These are phyloP conservation scores for Marvania coccoides DNA, from an alignment of 139 green algal species.

Conservation along the genomic window DNA sequence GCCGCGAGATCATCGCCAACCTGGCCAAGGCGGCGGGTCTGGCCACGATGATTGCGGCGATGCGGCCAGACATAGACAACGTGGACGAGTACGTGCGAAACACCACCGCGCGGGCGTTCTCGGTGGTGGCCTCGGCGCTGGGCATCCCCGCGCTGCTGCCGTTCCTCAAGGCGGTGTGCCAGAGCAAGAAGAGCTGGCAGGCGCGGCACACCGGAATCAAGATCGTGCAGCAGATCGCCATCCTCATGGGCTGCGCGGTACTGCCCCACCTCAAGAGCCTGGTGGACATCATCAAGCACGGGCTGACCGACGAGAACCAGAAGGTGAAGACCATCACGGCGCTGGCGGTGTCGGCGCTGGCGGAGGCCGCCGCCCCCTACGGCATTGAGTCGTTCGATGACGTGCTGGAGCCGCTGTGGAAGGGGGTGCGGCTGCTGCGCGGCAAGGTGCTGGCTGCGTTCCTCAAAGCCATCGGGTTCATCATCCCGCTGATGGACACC, in stretches of 20 bases:
- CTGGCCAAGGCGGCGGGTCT: constrained; percentile 89
- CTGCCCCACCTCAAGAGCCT: constrained; percentile 93
- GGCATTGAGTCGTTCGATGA: constrained; percentile 98
- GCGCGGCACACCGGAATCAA: constrained; percentile 98
- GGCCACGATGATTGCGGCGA: constrained; percentile 96
- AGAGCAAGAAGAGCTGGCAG: constrained; percentile 39
- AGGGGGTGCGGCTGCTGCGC: constrained; percentile 85
- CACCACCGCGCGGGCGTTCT: constrained; percentile 87
- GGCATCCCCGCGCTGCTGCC: constrained; percentile 95
- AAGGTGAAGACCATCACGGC: constrained; percentile 96
- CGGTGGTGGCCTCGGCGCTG: constrained; percentile 86
- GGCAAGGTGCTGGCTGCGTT: constrained; percentile 90
- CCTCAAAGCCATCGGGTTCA: constrained; percentile 92
- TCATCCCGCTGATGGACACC: constrained; percentile 98
- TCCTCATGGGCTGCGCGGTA: constrained; percentile 95
- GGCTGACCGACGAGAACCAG: constrained; percentile 68
- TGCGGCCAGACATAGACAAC: constrained; percentile 99
- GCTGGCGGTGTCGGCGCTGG: constrained; percentile 88
- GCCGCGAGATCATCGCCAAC: constrained; percentile 98
- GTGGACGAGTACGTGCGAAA: constrained; percentile 98
- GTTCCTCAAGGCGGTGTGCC: constrained; percentile 98
- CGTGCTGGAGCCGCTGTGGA: constrained; percentile 97
- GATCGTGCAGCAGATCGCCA: constrained; percentile 98
- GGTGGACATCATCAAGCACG: constrained; percentile 97
- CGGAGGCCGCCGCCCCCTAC: constrained; percentile 91